A percentile compares a stretch with the other conserved stretches of the same genome.
These are phyloP conservation scores for Hanseniaspora nectarophila DNA, from an alignment of 805 yeast species.

Conservation along the genomic window DNA sequence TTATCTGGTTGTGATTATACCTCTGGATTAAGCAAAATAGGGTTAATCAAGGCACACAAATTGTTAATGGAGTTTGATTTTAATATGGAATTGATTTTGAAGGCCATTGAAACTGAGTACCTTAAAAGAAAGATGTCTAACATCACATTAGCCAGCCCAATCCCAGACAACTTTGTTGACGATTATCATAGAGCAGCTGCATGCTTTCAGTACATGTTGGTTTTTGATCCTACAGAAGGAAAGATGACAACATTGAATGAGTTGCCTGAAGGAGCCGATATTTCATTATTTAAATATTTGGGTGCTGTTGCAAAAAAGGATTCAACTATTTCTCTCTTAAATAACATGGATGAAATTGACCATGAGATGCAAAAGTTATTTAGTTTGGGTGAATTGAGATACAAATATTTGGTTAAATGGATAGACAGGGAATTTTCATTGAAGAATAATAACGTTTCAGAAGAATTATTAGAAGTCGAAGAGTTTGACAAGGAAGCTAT, in stretches of 20 bases:
- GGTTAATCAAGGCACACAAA: constrained; percentile 61
- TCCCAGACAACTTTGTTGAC: constrained; percentile 47
- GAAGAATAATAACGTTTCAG: not conserved
- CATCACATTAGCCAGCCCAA: constrained; percentile 45
- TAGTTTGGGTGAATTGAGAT: constrained; percentile 41
- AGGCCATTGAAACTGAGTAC: constrained; percentile 33
- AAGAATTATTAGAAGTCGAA: not conserved
- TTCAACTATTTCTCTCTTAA: constrained; percentile 15
- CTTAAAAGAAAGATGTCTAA: constrained; percentile 44
- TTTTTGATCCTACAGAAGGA: constrained; percentile 52
- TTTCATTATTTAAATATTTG: constrained; percentile 28
- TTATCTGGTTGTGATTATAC: constrained; percentile 96
- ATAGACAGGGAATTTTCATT: constrained; percentile 2
- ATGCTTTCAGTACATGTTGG: constrained; percentile 78
- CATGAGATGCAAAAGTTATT: constrained; percentile 41
- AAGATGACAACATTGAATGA: constrained; percentile 47
- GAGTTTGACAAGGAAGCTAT: not conserved
- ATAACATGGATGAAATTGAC: constrained; percentile 29
- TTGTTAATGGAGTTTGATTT: constrained; percentile 37
- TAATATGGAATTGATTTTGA: not conserved
- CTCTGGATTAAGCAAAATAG: constrained; percentile 70
- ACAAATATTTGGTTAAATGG: not conserved
- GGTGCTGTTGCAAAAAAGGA: constrained; percentile 27
- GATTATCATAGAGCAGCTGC: constrained; percentile 57
- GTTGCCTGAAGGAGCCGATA: constrained; percentile 33